These are phyloP conservation scores for Heliosperma pusillum DNA, from an alignment of 148 eudicot species.

Conservation along the genomic window DNA sequence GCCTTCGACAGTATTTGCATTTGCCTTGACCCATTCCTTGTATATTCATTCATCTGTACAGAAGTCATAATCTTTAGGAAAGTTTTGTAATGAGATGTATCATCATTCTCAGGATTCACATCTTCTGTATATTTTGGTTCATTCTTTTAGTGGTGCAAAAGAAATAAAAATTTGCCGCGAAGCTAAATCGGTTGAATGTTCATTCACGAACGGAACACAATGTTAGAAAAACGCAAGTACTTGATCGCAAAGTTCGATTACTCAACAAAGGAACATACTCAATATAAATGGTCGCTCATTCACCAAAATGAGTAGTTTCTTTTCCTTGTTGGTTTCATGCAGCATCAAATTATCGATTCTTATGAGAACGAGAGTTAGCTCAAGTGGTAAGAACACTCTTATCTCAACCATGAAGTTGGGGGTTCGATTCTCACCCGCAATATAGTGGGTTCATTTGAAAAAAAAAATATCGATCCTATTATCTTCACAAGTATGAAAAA, in stretches of 20 bases:
- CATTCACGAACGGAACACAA: background rate
- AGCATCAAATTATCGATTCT: too few relatives aligned
- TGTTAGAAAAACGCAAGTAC: background rate
- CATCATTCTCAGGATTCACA: slow-evolving; percentile 20
- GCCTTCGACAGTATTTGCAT: slow-evolving; percentile 61
- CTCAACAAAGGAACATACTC: background rate
- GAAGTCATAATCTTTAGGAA: slow-evolving; percentile 45
- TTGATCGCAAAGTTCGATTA: background rate
- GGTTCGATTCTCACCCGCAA: too few relatives aligned
- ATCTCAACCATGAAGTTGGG: too few relatives aligned
- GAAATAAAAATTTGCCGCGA: slow-evolving; percentile 26
- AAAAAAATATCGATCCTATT: too few relatives aligned
- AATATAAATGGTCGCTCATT: background rate
- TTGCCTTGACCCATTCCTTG: slow-evolving; percentile 32
- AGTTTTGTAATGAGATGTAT: slow-evolving; percentile 60
- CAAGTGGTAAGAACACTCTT: too few relatives aligned
- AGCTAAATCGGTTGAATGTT: slow-evolving; percentile 18
- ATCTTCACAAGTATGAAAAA: background rate
- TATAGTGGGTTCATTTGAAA: too few relatives aligned
- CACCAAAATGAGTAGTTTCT: background rate
- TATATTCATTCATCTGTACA: slow-evolving; percentile 59
- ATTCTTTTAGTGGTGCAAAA: slow-evolving; percentile 21
- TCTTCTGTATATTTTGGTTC: slow-evolving; percentile 24
- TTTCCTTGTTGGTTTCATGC: background rate
- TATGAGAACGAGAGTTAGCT: too few relatives aligned